Base-by-base conservation (phyloP, 2,329 filamentous ascomycete species). In the Hansfordia pulvinata region DNA sequence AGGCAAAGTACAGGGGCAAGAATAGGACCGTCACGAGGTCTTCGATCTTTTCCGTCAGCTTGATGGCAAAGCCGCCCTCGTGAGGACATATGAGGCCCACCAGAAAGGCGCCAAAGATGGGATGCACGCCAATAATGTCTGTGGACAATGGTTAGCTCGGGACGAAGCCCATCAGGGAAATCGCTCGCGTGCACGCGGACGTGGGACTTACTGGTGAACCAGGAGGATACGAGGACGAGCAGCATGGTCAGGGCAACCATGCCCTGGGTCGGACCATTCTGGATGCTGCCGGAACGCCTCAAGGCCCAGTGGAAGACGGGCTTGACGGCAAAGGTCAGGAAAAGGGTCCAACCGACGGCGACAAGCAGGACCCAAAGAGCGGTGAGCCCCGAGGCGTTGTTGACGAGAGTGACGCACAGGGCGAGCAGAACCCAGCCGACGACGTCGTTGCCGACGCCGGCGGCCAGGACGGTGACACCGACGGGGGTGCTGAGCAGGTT, bases 101-200 rank as follows among this genome's bases (percentile, higher is more conserved):
- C 31, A 94, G 62, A 47, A 96, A 96, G 3, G 79, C 85, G 21
- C 88, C 88, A 42, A 96, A 96, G 46, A 96, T 94, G 30, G 88
- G 72, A 48, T 96, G 88, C 2, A 94, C 76, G 24, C 88, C 88
- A 43, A 96, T 93, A 32, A 90, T 79, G 30, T 77, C 62, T 47
- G 74, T 77, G n/a, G n/a, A n/a, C n/a, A n/a, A n/a, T n/a, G n/a
- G n/a, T n/a, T n/a, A n/a, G n/a, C n/a, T n/a, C n/a, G n/a, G 42
- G 80, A 79, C 53, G 76, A 78, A 5, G 72, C 39, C 25, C 41
- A 33, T 24, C 26, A 18, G 27, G 8, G 16, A 3, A 8, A 4
- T 25, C 3, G 1, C 6, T 8, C 19, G 8, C 15, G 6, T 4
- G 17, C 9, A 7, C 19, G 11, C 17, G 17, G 23, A 13, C 4